Evolutionary conservation across 805 yeast genomes (phyloP), one percentile per base, ranked within the genome.

Genomic region (Tetrapisispora arboricola): DNA sequence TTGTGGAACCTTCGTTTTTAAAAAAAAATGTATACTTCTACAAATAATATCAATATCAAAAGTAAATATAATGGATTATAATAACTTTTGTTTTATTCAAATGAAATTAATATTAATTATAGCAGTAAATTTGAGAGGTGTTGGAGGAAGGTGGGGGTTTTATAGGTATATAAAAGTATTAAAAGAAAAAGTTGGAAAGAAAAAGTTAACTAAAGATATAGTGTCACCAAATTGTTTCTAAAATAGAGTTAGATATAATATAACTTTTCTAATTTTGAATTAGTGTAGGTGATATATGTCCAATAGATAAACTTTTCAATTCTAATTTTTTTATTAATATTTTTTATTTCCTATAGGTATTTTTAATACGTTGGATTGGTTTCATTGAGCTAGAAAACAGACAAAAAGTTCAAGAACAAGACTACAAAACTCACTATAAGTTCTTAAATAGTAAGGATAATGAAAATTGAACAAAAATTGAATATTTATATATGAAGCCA

Each of bases 111-210:
- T 28, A 16, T 25, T 34, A 17, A 24, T 22, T 15, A 34, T 3
- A 24, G 17, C 25, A 24, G 25, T 17, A 34, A 17, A 25, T 5
- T 15, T 17, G n/a, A 9, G 18, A 17, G 29, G 29, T 15, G 15
- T 22, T n/a, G n/a, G n/a, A n/a, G n/a, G n/a, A n/a, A 25, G 27
- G 13, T 25, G 19, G 28, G 11, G 15, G 35, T 13, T 22, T 34
- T 34, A 34, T 34, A 34, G 37, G 37, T 33, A 22, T 34, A 34
- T 34, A 34, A 34, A 34, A 34, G 19, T 34, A 34, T 34, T 34
- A 34, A 34, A 34, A 16, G 15, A 34, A 34, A 28, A 28, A 18
- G 26, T 8, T n/a, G 8, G 26, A 11, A 20, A 34, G 15, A 34
- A 34, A 34, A 25, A 34, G 18, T 17, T 32, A 20, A 21, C 26